Evolutionary conservation across 305 asterid genomes (phyloP).

Genomic region (Solanum hybrid): DNA sequence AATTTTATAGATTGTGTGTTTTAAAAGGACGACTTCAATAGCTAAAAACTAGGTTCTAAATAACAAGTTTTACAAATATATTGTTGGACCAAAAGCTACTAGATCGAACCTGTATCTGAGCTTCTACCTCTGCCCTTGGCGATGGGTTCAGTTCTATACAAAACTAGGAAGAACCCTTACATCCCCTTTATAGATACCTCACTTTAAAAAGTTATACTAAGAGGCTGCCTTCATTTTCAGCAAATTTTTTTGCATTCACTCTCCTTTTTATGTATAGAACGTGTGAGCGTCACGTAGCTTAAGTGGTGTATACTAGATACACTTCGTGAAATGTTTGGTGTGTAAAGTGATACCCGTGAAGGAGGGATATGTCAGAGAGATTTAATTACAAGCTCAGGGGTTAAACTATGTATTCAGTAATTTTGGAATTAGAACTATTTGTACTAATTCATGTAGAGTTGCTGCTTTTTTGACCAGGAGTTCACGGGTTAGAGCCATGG

Average conservation of each 20-base stretch:
- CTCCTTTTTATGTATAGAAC: not conserved
- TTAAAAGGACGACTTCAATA: not conserved
- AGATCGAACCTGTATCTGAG: not conserved
- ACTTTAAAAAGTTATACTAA: not conserved
- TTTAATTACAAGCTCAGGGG: not conserved
- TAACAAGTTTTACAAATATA: not conserved
- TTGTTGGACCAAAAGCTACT: not conserved
- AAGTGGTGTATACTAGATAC: not conserved
- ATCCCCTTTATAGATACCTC: not conserved
- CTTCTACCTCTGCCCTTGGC: not conserved
- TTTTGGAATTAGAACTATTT: not conserved
- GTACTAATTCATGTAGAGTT: not conserved
- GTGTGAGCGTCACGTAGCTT: not conserved
- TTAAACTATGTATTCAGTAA: not conserved
- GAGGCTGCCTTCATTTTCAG: not conserved
- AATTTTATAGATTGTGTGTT: not conserved
- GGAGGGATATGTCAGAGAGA: not conserved
- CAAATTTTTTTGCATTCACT: not conserved
- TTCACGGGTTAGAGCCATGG: not conserved
- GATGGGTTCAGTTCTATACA: not conserved
- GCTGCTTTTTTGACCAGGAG: not conserved
- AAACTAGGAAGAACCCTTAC: not conserved
- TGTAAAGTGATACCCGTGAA: not conserved
- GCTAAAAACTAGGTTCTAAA: not conserved
- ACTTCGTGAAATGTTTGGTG: not conserved